Evolutionary conservation across 2,329 filamentous ascomycete genomes (phyloP).

Genomic region (Pyricularia sp.): DNA sequence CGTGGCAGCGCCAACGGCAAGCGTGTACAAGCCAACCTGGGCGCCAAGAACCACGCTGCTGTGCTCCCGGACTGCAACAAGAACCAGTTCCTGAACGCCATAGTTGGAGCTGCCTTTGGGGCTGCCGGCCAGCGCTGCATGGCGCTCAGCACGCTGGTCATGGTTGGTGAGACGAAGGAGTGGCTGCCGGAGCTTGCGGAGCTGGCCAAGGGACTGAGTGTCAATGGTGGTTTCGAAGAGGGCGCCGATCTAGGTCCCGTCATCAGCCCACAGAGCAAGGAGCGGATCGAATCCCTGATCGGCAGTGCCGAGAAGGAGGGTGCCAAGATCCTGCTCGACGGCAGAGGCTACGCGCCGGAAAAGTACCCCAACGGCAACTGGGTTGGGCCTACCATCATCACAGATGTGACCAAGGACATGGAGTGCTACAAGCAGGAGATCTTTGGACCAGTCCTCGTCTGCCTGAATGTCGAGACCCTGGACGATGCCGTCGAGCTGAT

Average conservation of each 20-base stretch:
- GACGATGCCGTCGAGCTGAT: constrained; percentile 72
- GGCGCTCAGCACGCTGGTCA: constrained; percentile 71
- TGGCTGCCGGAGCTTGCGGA: constrained; percentile 71
- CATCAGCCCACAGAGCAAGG: constrained; percentile 66
- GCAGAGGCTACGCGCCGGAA: constrained; percentile 56
- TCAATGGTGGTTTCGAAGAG: constrained; percentile 71
- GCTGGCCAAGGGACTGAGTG: constrained; percentile 56
- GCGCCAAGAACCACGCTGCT: constrained; percentile 79
- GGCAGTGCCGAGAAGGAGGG: constrained; percentile 67
- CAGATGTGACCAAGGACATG: constrained; percentile 69
- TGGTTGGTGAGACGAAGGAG: constrained; percentile 73
- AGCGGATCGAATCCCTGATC: constrained; percentile 65
- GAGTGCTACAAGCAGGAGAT: constrained; percentile 77
- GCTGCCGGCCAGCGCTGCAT: constrained; percentile 79
- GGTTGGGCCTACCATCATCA: constrained; percentile 72
- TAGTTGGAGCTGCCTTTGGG: constrained; percentile 72
- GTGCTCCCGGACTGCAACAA: constrained; percentile 80
- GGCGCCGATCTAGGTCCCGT: constrained; percentile 72
- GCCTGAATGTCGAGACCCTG: constrained; percentile 63
- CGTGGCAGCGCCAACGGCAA: constrained; percentile 75
- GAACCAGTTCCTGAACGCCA: constrained; percentile 77
- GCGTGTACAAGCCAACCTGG: constrained; percentile 77
- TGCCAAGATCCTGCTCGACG: constrained; percentile 70
- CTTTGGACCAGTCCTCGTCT: constrained; percentile 74
- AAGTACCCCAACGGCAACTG: constrained; percentile 83